Evolutionary conservation across 2,329 filamentous ascomycete species (phyloP).

Genomic region (Arthrobotrys sinensis): DNA sequence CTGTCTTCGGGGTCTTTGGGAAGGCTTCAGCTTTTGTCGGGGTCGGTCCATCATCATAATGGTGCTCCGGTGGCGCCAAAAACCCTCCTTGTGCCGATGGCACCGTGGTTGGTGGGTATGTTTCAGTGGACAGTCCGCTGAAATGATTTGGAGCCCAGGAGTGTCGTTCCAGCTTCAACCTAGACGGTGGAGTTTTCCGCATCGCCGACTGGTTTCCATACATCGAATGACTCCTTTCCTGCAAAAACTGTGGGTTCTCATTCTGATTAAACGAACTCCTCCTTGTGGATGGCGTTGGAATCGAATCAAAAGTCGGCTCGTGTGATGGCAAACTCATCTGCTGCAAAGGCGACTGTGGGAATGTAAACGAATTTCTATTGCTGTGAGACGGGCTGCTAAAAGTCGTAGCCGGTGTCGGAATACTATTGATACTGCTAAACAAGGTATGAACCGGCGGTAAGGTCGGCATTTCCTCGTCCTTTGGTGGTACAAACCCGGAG

Average conservation of each 20-base stretch:
- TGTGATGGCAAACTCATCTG: slow-evolving; percentile 55
- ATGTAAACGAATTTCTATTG: slow-evolving; percentile 60
- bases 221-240: slow-evolving; percentile 51
- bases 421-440: slow-evolving; percentile 59
- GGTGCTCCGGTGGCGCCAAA: slow-evolving; percentile 49
- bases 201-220: slow-evolving; percentile 51
- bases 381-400: slow-evolving; percentile 60
- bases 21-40: slow-evolving; percentile 59
- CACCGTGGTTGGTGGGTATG: slow-evolving; percentile 20
- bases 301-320: slow-evolving; percentile 48
- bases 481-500: slow-evolving; percentile 58
- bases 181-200: slow-evolving; percentile 55
- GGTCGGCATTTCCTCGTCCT: slow-evolving; percentile 53
- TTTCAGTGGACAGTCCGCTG: slow-evolving; percentile 42
- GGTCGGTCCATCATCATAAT: slow-evolving; percentile 59
- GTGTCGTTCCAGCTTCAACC: slow-evolving; percentile 56
- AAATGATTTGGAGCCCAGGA: slow-evolving; percentile 57
- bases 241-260: slow-evolving; percentile 50
- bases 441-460: slow-evolving; percentile 55
- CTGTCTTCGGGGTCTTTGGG: slow-evolving; percentile 54
- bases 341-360: slow-evolving; percentile 58
- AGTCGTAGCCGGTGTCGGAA: slow-evolving; percentile 57
- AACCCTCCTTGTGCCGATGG: slow-evolving; percentile 30
- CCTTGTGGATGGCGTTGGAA: slow-evolving; percentile 52
- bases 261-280: slow-evolving; percentile 54